These are phyloP conservation scores for Hypoxylon sp. DNA, from an alignment of 2,329 filamentous ascomycete genomes.

Conservation along the genomic window DNA sequence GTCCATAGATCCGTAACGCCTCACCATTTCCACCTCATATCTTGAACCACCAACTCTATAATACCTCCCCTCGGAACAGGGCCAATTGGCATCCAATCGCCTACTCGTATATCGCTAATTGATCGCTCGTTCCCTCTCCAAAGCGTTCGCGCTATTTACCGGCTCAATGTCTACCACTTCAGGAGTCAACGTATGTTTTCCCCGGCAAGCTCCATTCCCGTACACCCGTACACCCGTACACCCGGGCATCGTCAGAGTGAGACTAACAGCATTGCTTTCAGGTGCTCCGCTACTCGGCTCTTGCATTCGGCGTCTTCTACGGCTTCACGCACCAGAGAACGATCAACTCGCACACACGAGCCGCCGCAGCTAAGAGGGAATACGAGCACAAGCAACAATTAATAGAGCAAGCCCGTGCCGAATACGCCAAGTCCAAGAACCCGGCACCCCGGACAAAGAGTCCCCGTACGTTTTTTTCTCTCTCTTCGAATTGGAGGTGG, in stretches of 20 bases:
- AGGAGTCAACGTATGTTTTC: slow-evolving; percentile 72
- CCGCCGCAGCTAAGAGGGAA: slow-evolving; percentile 78
- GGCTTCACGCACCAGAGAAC: slow-evolving; percentile 92
- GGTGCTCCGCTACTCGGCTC: slow-evolving; percentile 97
- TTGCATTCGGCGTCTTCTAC: slow-evolving; percentile 92
- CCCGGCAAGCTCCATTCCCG: slow-evolving; percentile 37
- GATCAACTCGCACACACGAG: slow-evolving; percentile 78
- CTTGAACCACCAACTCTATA: slow-evolving; percentile 46
- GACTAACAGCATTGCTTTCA: slow-evolving; percentile 56
- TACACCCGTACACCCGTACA: slow-evolving; percentile 38
- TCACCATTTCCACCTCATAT: slow-evolving; percentile 37
- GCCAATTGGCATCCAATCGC: slow-evolving; percentile 60
- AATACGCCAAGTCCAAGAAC: slow-evolving; percentile 83
- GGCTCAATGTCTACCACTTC: slow-evolving; percentile 71
- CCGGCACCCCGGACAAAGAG: slow-evolving; percentile 54
- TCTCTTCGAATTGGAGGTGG: neutral
- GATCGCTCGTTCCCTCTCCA: slow-evolving; percentile 43
- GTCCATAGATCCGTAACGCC: slow-evolving; percentile 40
- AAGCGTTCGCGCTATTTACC: slow-evolving; percentile 58
- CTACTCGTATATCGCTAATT: slow-evolving; percentile 49
- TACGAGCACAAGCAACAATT: slow-evolving; percentile 91
- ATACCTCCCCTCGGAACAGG: slow-evolving; percentile 55
- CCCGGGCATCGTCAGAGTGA: slow-evolving; percentile 17
- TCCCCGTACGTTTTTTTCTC: slow-evolving; percentile 51
- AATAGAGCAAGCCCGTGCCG: slow-evolving; percentile 92